Evolutionary conservation across 73 alveolate genomes (phyloP).

Genomic region (Tetrahymena thermophila): DNA sequence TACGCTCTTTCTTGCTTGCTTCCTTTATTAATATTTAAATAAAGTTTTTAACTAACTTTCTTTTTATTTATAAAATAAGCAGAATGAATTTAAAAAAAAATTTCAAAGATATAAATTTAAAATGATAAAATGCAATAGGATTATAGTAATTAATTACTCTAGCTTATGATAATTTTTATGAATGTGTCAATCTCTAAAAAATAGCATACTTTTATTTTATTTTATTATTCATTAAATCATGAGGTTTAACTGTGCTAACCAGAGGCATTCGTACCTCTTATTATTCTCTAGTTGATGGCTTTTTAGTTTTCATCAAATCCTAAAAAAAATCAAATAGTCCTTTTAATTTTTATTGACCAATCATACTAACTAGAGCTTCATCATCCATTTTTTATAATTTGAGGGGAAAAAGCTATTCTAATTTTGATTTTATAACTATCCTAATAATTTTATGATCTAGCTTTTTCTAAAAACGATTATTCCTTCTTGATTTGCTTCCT

Average conservation of each 20-base stretch:
- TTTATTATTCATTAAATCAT: background rate
- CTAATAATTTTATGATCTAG: too few species aligned
- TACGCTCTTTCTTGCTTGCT: constrained; percentile 27
- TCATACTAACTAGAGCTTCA: constrained; percentile 3
- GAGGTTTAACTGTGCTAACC: background rate
- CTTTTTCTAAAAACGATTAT: too few species aligned
- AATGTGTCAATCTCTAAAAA: background rate
- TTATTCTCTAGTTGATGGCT: background rate
- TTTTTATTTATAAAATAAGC: background rate
- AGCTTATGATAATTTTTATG: background rate
- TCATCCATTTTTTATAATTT: background rate
- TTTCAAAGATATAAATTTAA: background rate
- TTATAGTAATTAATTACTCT: background rate
- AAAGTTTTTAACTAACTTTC: background rate
- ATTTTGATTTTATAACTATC: background rate
- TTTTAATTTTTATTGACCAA: background rate
- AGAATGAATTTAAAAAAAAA: too few species aligned
- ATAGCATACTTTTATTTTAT: background rate
- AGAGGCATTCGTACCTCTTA: background rate
- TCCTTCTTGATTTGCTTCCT: background rate
- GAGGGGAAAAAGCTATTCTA: too few species aligned
- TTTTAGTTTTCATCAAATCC: background rate
- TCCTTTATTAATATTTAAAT: background rate
- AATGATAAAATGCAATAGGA: background rate
- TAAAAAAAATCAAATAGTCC: background rate